phyloP scores from a whole-genome alignment of 495 filamentous ascomycete genomes.

The Aspergillus indologenus region DNA sequence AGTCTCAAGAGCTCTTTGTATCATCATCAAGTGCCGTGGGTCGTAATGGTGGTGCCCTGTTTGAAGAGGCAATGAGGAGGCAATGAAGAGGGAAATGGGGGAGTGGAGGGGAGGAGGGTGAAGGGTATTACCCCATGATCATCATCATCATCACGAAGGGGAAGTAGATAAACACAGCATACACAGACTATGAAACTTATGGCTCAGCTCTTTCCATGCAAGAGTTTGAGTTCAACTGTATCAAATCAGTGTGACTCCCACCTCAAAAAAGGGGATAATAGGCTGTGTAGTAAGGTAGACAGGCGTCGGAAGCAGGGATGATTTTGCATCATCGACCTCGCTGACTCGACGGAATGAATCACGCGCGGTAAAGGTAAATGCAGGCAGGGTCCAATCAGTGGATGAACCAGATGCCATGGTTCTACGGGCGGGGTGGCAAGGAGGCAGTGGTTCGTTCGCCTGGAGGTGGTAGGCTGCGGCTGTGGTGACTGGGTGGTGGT shows the following conservation, averaged over 20 bases:
- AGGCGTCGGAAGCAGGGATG: background rate
- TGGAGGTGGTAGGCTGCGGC: background rate
- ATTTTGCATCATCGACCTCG: slow-evolving; percentile 15
- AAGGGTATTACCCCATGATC: background rate
- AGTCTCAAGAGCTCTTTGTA: slow-evolving; percentile 38
- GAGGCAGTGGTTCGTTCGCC: background rate
- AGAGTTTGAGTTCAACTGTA: too few species aligned
- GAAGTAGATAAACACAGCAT: background rate
- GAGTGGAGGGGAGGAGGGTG: background rate
- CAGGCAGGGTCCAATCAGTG: slow-evolving; percentile 16
- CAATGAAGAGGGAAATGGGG: slow-evolving; percentile 7
- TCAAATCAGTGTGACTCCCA: too few species aligned
- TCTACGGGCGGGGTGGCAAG: slow-evolving; percentile 20
- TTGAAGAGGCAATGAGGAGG: too few species aligned
- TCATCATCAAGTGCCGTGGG: slow-evolving; percentile 38
- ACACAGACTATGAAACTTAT: background rate
- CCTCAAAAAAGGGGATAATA: background rate
- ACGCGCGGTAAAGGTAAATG: slow-evolving; percentile 13
- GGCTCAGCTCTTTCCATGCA: background rate
- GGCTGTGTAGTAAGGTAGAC: background rate
- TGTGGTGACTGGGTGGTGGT: background rate
- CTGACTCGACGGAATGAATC: slow-evolving; percentile 14
- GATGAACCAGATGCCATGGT: slow-evolving; percentile 4
- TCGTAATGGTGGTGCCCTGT: slow-evolving; percentile 7
- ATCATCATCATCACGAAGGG: background rate